These are phyloP conservation scores for Fistulinella prunicolor DNA, from an alignment of 768 basidiomycete species.

Conservation along the genomic window DNA sequence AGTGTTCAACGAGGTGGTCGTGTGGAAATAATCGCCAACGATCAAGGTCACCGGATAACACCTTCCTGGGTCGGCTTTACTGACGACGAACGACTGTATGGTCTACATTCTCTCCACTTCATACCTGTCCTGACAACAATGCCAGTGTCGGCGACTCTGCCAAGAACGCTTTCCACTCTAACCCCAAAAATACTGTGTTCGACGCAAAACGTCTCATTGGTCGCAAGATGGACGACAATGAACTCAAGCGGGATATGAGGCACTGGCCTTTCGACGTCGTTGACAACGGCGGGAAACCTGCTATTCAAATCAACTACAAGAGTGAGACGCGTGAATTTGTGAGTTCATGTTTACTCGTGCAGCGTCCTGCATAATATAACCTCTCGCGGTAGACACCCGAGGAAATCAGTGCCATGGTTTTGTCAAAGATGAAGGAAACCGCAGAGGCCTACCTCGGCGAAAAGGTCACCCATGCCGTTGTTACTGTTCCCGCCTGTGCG, in stretches of 20 bases:
- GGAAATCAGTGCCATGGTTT: slow-evolving; percentile 97
- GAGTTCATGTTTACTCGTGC: slow-evolving; percentile 32
- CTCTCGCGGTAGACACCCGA: slow-evolving; percentile 71
- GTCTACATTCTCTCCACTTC: neutral
- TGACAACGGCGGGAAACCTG: slow-evolving; percentile 85
- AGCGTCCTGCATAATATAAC: slow-evolving; percentile 12
- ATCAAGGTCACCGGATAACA: slow-evolving; percentile 87
- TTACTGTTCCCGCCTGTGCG: slow-evolving; percentile 97
- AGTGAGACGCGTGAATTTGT: slow-evolving; percentile 93
- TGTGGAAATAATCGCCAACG: slow-evolving; percentile 88
- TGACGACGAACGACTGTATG: slow-evolving; percentile 70
- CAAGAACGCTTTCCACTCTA: slow-evolving; percentile 92
- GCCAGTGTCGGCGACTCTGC: slow-evolving; percentile 84
- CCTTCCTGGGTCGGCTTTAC: slow-evolving; percentile 84
- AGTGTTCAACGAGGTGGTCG: slow-evolving; percentile 84
- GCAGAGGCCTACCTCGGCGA: slow-evolving; percentile 94
- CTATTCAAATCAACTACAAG: slow-evolving; percentile 86
- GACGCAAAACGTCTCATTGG: slow-evolving; percentile 98
- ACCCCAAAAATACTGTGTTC: slow-evolving; percentile 95
- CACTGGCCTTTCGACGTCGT: slow-evolving; percentile 95
- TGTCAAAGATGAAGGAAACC: slow-evolving; percentile 97
- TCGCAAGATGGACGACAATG: slow-evolving; percentile 83
- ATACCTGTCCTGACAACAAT: neutral
- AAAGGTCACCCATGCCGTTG: slow-evolving; percentile 84
- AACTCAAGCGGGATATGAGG: slow-evolving; percentile 80